Base-by-base conservation (phyloP, 139 green algal genomes). In the Edaphochlamys debaryana region DNA sequence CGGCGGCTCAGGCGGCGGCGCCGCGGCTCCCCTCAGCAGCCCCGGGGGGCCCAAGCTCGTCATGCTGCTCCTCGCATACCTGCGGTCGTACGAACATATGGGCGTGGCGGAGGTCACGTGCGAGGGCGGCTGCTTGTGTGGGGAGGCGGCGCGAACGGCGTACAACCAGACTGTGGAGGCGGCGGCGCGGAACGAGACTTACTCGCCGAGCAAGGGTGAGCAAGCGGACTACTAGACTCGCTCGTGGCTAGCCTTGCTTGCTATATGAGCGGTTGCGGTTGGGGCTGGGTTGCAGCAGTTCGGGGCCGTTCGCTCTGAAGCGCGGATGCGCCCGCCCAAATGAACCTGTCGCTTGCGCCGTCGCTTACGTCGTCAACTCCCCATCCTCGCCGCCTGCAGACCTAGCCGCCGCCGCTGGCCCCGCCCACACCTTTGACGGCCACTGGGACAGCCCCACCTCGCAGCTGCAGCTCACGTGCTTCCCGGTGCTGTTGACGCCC, bases 391-490 rank as follows among this genome's bases (percentile, higher is more conserved):
- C n/a, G n/a, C n/a, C n/a, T n/a, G n/a, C n/a, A n/a, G n/a, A n/a
- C n/a, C n/a, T n/a, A n/a, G n/a, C n/a, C n/a, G n/a, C n/a, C n/a
- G n/a, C n/a, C n/a, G n/a, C n/a, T n/a, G n/a, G n/a, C n/a, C n/a
- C n/a, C n/a, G n/a, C n/a, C n/a, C n/a, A n/a, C n/a, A n/a, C n/a
- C n/a, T n/a, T n/a, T n/a, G n/a, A n/a, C n/a, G n/a, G n/a, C n/a
- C n/a, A n/a, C n/a, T n/a, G n/a, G n/a, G n/a, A n/a, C n/a, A n/a
- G n/a, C n/a, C 75, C 25, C 41, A 37, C 48, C 75, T 81, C 75
- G 19, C 75, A 81, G 75, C 32, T 81, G 58, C 75, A 81, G 60
- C 60, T 81, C 40, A 41, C 60, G 1, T 81, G 75, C 60, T 71
- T 81, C 40, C 75, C 41, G 9, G 75, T 60, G 58, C 3, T n/a